Evolutionary conservation across 208 protist species (phyloP).

Genomic region (Trypanosoma rangeli): DNA sequence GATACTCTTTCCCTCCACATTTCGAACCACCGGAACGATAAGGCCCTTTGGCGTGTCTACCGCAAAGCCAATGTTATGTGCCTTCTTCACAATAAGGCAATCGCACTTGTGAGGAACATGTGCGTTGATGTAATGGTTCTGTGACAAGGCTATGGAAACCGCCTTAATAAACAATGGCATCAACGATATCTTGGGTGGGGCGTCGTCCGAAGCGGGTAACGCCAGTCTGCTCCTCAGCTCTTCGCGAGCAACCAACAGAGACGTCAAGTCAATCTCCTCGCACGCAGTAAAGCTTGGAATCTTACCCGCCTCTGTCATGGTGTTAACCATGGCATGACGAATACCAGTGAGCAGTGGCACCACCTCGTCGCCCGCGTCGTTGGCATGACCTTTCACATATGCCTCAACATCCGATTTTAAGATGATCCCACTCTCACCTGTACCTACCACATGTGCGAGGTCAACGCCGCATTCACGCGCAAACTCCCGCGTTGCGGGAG

Average conservation of each 20-base stretch:
- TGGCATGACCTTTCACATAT: constrained; percentile 11
- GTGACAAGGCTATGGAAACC: constrained; percentile 82
- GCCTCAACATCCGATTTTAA: constrained; percentile 90
- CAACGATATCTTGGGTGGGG: constrained; percentile 68
- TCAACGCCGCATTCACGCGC: constrained; percentile 84
- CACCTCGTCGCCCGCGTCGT: constrained; percentile 29
- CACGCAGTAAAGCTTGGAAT: constrained; percentile 92
- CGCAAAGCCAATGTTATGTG: constrained; percentile 96
- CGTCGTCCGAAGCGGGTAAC: constrained; percentile 13
- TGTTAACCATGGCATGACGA: constrained; percentile 90
- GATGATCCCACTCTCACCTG: constrained; percentile 84
- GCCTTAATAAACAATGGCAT: constrained; percentile 97
- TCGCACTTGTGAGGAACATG: constrained; percentile 57
- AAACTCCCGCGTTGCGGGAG: constrained; percentile 90
- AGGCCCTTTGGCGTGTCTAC: constrained; percentile 96
- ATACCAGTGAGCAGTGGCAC: constrained; percentile 44
- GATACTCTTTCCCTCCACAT: constrained; percentile 87
- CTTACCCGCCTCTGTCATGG: constrained; percentile 84
- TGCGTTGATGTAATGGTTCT: constrained; percentile 90
- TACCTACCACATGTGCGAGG: constrained; percentile 52
- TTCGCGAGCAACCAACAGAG: constrained; percentile 53
- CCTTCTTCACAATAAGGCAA: constrained; percentile 71
- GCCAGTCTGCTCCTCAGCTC: constrained; percentile 52
- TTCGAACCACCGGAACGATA: constrained; percentile 94
- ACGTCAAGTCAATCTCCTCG: constrained; percentile 89